phyloP scores from a whole-genome alignment of 306 rosid genomes.

The Elaeagnus macrophylla region DNA sequence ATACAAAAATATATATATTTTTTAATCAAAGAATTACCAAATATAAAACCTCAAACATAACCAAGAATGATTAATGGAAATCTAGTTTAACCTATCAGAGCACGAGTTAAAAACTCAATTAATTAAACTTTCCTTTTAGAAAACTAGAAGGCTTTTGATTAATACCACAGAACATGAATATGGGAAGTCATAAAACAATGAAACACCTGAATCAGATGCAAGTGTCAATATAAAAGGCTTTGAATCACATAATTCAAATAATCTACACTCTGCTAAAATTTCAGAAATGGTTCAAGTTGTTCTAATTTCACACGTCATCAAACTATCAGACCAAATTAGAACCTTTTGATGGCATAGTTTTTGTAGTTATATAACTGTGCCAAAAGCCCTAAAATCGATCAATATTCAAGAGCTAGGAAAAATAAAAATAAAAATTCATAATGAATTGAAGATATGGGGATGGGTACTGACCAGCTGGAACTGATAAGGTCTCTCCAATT shows the following conservation, averaged over 20 bases:
- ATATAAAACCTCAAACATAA: background rate
- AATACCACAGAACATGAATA: no score
- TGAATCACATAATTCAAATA: no score
- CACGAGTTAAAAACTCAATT: background rate
- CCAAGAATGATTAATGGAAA: background rate
- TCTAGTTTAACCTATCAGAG: background rate
- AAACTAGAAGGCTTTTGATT: no score
- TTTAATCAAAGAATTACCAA: background rate
- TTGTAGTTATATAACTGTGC: background rate
- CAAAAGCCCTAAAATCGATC: background rate
- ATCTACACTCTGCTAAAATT: no score
- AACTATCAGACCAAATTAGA: background rate
- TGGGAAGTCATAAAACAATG: no score
- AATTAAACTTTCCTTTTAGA: background rate
- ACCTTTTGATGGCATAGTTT: background rate
- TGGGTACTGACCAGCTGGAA: slow-evolving; percentile 69
- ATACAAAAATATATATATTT: no score
- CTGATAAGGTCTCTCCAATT: slow-evolving; percentile 74
- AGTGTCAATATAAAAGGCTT: no score
- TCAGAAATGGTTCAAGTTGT: background rate
- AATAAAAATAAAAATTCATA: background rate
- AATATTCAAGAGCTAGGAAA: background rate
- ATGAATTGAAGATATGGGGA: slow-evolving; percentile 18
- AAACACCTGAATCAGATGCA: no score
- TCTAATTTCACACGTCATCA: background rate